Conservation (phyloP, 2,329 filamentous ascomycete genomes). For the Colletotrichum sp. region DNA sequence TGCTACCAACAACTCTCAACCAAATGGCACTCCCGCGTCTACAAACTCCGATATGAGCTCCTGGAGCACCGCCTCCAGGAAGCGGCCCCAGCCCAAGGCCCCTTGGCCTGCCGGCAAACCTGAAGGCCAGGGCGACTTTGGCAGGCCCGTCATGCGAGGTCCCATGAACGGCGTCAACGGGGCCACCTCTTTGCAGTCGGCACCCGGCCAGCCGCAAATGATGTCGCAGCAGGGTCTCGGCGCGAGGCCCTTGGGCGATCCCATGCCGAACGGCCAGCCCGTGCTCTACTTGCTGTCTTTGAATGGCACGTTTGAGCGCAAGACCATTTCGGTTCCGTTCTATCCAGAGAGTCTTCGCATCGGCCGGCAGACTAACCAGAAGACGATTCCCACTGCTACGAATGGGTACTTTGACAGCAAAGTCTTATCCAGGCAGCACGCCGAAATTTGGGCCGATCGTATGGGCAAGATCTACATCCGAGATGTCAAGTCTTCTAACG, state of each 20-base stretch:
- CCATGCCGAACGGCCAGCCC: slow-evolving; percentile 68
- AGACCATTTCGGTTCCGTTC: slow-evolving; percentile 92
- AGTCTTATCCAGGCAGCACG: slow-evolving; percentile 93
- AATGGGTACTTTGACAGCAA: slow-evolving; percentile 99
- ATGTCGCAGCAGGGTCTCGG: slow-evolving; percentile 46
- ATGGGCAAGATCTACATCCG: slow-evolving; percentile 94
- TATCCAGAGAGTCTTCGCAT: slow-evolving; percentile 94
- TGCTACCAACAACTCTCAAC: slow-evolving; percentile 63
- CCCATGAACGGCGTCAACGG: slow-evolving; percentile 24
- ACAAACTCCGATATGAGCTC: slow-evolving; percentile 53
- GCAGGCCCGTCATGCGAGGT: slow-evolving; percentile 45
- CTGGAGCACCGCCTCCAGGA: slow-evolving; percentile 55
- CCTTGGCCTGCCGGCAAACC: slow-evolving; percentile 55
- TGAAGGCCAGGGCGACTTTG: slow-evolving; percentile 53
- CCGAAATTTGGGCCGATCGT: slow-evolving; percentile 88
- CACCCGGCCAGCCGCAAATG: slow-evolving; percentile 42
- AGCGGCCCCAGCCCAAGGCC: slow-evolving; percentile 55
- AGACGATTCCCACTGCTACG: slow-evolving; percentile 86
- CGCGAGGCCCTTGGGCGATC: slow-evolving; percentile 71
- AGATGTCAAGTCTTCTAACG: slow-evolving; percentile 98
- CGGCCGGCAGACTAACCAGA: slow-evolving; percentile 95
- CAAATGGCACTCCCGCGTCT: slow-evolving; percentile 63
- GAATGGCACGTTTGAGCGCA: slow-evolving; percentile 96
- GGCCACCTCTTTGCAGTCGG: slow-evolving; percentile 40
- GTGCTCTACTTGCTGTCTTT: slow-evolving; percentile 87